Conservation (phyloP, 1,284 basidiomycete species). For the Ganoderma lucidum region DNA sequence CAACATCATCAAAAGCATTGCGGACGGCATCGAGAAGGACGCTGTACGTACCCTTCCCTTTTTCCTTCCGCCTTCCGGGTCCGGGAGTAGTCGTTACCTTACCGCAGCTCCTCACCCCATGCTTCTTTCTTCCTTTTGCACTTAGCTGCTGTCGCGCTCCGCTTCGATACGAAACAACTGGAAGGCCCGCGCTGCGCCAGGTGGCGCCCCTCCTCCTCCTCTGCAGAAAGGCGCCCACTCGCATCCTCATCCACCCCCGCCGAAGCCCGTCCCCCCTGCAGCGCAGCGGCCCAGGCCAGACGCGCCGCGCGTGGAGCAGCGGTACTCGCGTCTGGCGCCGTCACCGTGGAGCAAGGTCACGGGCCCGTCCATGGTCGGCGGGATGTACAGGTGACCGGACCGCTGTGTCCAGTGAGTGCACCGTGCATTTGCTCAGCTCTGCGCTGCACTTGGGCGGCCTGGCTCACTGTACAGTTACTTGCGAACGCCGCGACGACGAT, state of each 20-base stretch:
- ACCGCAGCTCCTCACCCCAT: background rate
- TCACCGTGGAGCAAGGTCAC: slow-evolving; percentile 78
- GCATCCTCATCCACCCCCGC: slow-evolving; percentile 10
- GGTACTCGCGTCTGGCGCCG: slow-evolving; percentile 68
- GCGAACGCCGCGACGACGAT: background rate
- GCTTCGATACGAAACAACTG: slow-evolving; percentile 69
- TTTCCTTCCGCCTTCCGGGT: background rate
- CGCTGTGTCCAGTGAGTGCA: background rate
- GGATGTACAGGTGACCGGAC: slow-evolving; percentile 65
- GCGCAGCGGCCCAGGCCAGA: slow-evolving; percentile 12
- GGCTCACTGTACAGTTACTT: background rate
- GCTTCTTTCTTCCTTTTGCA: slow-evolving; percentile 13
- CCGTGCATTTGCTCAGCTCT: background rate
- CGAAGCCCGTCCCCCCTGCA: slow-evolving; percentile 26
- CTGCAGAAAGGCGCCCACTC: slow-evolving; percentile 10
- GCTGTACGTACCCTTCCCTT: slow-evolving; percentile 57
- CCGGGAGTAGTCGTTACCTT: background rate
- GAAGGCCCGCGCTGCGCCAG: slow-evolving; percentile 64
- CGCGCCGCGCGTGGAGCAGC: slow-evolving; percentile 48
- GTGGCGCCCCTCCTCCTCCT: slow-evolving; percentile 26
- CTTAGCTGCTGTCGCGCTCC: slow-evolving; percentile 70
- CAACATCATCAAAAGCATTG: slow-evolving; percentile 87
- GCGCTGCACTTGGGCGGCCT: background rate
- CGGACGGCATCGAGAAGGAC: slow-evolving; percentile 90
- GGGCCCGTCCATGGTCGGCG: slow-evolving; percentile 65